These are phyloP conservation scores for Puccinia polysora DNA, from an alignment of 1,284 basidiomycete species.

Conservation along the genomic window DNA sequence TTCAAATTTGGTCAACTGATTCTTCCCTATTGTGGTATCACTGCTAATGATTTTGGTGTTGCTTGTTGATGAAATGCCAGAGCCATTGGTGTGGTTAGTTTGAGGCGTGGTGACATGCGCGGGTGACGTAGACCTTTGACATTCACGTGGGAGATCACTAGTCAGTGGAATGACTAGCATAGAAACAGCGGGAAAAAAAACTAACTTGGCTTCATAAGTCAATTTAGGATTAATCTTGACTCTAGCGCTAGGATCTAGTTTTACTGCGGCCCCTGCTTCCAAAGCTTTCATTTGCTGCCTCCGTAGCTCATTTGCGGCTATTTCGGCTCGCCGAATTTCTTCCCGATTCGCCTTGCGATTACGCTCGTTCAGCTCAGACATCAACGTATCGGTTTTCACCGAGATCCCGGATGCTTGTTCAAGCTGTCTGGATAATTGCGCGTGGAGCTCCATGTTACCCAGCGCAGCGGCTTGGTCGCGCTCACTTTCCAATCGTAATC, in stretches of 20 bases:
- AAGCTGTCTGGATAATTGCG: constrained; percentile 13
- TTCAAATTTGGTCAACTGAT: constrained; percentile 20
- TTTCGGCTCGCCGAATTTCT: constrained; percentile 69
- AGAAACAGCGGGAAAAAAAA: neutral
- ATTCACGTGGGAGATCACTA: neutral
- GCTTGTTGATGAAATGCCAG: neutral
- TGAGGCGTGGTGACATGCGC: neutral
- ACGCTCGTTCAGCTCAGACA: constrained; percentile 68
- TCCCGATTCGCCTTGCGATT: constrained; percentile 77
- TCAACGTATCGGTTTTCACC: constrained; percentile 28
- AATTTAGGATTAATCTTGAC: constrained; percentile 30
- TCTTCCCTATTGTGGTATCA: constrained; percentile 15
- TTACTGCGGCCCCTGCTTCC: constrained; percentile 14
- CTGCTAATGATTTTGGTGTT: too few species aligned
- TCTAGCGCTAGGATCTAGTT: constrained; percentile 28
- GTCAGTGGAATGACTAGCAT: neutral
- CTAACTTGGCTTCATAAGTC: constrained; percentile 35
- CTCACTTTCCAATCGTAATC: constrained; percentile 35
- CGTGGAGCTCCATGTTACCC: constrained; percentile 16
- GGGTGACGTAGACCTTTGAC: constrained; percentile 6
- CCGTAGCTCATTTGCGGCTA: constrained; percentile 60
- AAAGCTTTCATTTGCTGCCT: constrained; percentile 58
- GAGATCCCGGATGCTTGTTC: constrained; percentile 22
- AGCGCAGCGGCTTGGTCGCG: constrained; percentile 34
- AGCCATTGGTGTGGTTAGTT: neutral